Evolutionary conservation across 768 basidiomycete species (phyloP), one percentile per base, ranked within the genome.

Genomic region (Goffeauzyma gilvescens): DNA sequence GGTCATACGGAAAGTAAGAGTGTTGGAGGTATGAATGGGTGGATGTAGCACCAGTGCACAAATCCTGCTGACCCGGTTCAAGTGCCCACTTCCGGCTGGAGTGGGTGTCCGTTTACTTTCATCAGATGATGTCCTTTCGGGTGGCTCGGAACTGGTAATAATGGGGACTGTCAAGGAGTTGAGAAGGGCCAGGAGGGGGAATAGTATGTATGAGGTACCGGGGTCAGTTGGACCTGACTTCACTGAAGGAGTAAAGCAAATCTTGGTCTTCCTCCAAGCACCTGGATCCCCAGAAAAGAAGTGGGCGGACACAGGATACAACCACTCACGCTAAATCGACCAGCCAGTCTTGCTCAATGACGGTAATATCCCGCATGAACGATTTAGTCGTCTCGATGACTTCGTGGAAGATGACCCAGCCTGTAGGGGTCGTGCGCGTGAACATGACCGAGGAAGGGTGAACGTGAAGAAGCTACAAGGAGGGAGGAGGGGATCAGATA

Each of bases 381-480:
- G 76, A 78, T 58, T 87, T 93, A 51, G 85, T 89, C 0, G 93
- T 95, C 63, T 96, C 90, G 55, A 95, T 79, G 68, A 93, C 77
- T 60, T 95, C 87, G 54, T 95, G 86, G 56, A 79, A 95, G 7
- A 98, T 69, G 3, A 98, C 82, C 84, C 86, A 95, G 6, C 83
- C 82, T 1, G 80, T 79, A 18, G 76, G 72, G 7, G 93, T 82
- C 55, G 83, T 87, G 32, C 93, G 68, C 0, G 85, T 93, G 58
- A 96, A 96, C 39, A 95, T 66, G 6, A 93, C 85, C 1, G 89
- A 93, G 6, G 78, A 84, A 1, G 93, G 90, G 61, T 96, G 90
- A 4, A 85, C 79, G 65, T 87, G 75, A 17, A 98, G 65, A 6
- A 75, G 68, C 89, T 95, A 48, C 5, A 8, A 32, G 14, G 9